A percentile compares a stretch with the other conserved stretches of the same genome.
Evolutionary conservation across 163 green algal genomes (phyloP).

Genomic region (Volvox carteri): DNA sequence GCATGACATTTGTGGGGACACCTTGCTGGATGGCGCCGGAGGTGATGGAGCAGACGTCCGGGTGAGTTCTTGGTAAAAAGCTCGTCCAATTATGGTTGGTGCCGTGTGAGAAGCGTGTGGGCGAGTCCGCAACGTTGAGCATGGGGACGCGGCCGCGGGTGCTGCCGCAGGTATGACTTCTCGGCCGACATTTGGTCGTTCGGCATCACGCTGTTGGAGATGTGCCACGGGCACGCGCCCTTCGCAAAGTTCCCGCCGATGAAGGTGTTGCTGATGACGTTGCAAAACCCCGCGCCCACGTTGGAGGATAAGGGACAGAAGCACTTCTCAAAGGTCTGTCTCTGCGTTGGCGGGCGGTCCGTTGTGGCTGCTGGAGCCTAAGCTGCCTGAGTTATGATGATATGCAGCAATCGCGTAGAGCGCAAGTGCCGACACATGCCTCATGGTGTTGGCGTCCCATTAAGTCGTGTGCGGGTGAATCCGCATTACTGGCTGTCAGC

Average conservation of each 20-base stretch:
- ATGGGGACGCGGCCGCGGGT: not conserved
- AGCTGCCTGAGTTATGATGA: no score
- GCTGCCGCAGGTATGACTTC: constrained; percentile 81
- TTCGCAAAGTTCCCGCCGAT: constrained; percentile 93
- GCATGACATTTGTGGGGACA: constrained; percentile 98
- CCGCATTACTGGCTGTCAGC: no score
- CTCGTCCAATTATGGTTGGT: no score
- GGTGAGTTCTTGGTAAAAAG: constrained; percentile 3
- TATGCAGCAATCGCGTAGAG: no score
- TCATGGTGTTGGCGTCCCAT: no score
- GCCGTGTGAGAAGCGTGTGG: not conserved
- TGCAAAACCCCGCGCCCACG: constrained; percentile 92
- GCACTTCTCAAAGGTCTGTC: constrained; percentile 87
- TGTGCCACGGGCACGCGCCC: constrained; percentile 92
- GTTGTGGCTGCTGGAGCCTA: no score
- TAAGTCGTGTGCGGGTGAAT: no score
- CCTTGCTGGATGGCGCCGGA: constrained; percentile 99
- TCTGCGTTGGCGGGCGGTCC: no score
- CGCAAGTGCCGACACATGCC: no score
- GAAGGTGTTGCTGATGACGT: constrained; percentile 84
- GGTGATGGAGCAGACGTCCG: constrained; percentile 95
- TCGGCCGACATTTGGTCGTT: constrained; percentile 99
- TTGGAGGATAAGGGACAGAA: constrained; percentile 88
- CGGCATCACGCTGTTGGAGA: constrained; percentile 97
- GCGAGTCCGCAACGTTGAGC: not conserved